A percentile compares a stretch with the other conserved stretches of the same genome.
These are phyloP conservation scores for Acorus gramineus DNA, from an alignment of 106 monocot genomes.

Conservation along the genomic window DNA sequence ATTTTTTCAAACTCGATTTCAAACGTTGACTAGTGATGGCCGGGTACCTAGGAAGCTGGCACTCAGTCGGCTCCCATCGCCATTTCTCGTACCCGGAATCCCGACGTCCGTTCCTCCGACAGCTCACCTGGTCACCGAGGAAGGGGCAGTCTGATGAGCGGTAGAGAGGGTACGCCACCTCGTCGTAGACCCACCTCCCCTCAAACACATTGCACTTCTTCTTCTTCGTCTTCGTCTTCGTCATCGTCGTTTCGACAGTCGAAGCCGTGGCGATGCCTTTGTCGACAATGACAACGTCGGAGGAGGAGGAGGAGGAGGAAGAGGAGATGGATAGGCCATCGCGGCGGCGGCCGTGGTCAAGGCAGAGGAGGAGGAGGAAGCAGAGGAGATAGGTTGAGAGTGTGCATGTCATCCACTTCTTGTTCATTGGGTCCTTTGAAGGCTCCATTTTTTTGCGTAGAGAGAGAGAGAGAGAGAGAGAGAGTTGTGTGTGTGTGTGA, in stretches of 20 bases:
- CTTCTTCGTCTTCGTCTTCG: neutral
- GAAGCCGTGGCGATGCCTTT: neutral
- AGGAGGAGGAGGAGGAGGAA: too few relatives aligned
- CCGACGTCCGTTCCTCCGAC: slow-evolving; percentile 22
- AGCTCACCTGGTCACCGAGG: slow-evolving; percentile 30
- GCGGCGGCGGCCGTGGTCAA: neutral
- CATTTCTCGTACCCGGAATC: slow-evolving; percentile 34
- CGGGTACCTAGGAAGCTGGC: slow-evolving; percentile 25
- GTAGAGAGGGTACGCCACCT: slow-evolving; percentile 15
- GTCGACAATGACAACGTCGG: too few relatives aligned
- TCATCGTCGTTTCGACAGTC: neutral
- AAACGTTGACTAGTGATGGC: too few relatives aligned
- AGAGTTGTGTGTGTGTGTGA: too few relatives aligned
- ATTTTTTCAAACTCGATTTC: neutral
- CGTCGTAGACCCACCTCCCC: slow-evolving; percentile 32
- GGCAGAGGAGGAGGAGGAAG: neutral
- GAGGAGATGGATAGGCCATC: neutral
- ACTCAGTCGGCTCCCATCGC: slow-evolving; percentile 31
- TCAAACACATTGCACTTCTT: slow-evolving; percentile 4
- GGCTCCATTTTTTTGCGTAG: slow-evolving; percentile 4
- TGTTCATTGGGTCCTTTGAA: neutral
- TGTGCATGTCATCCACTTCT: slow-evolving; percentile 12
- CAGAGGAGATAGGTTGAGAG: slow-evolving; percentile 8
- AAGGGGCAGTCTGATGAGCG: slow-evolving; percentile 14
- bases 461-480: too few relatives aligned